Conservation (phyloP, 352 stramenopile species). For the Pythium grandisporangium region DNA sequence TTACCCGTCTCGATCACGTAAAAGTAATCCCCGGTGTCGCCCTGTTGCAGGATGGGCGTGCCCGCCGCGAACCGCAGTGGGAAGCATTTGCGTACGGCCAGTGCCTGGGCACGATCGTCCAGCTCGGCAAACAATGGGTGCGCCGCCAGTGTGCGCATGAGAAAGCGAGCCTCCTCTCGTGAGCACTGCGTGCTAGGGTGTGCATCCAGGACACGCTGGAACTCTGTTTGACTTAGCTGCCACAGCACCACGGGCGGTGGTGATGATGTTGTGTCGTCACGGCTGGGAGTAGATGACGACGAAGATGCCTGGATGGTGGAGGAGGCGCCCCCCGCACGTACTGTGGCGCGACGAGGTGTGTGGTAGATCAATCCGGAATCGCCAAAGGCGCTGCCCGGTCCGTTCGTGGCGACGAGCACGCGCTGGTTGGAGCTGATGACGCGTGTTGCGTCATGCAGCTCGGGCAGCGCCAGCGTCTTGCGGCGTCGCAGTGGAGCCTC, state of each 20-base stretch:
- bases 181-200: conserved; percentile 71
- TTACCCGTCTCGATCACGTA: conserved; percentile 73
- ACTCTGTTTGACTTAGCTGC: conserved; percentile 63
- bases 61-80: conserved; percentile 49
- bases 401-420: conserved; percentile 74
- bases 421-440: conserved; percentile 52
- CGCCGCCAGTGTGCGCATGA: conserved; percentile 54
- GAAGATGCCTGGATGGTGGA: conserved; percentile 42
- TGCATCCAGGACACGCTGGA: conserved; percentile 39
- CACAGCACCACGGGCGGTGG: conserved; percentile 49
- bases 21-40: conserved; percentile 80
- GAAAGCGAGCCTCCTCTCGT: conserved; percentile 67
- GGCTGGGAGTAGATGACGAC: too few relatives aligned
- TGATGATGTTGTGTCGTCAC: too few relatives aligned
- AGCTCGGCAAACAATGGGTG: conserved; percentile 72
- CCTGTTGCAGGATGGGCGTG: conserved; percentile 63
- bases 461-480: conserved; percentile 58
- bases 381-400: conserved; percentile 65
- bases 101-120: conserved; percentile 62
- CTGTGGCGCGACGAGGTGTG: conserved; percentile 64
- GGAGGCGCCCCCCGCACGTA: too few relatives aligned
- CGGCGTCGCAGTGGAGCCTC: conserved; percentile 46
- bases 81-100: conserved; percentile 80
- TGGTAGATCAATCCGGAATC: conserved; percentile 82
- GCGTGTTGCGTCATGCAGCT: conserved; percentile 57